Conservation (phyloP, 305 asterid species). For the Fraxinus sp. region DNA sequence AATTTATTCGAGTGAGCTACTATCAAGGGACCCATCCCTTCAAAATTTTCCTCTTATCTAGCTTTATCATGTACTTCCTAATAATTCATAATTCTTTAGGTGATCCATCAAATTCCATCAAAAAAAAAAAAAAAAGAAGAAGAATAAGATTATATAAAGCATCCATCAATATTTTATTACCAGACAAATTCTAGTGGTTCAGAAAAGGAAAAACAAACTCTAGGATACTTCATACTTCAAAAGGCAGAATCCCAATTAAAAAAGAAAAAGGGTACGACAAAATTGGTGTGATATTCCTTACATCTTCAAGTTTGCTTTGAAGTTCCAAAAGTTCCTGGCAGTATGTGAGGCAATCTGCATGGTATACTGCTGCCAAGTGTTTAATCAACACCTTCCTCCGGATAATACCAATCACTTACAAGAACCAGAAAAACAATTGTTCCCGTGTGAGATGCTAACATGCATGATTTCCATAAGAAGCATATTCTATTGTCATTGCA, state of each 20-base stretch:
- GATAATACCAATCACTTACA: conserved; percentile 81
- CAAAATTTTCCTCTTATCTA: not conserved
- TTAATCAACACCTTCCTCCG: conserved; percentile 83
- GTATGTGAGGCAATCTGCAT: conserved; percentile 85
- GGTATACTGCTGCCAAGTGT: conserved; percentile 84
- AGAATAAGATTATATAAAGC: not conserved
- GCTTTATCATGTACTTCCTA: not conserved
- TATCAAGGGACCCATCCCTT: not conserved
- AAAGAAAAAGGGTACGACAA: not conserved
- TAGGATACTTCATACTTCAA: not conserved
- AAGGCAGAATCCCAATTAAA: not conserved
- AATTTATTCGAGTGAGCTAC: not conserved
- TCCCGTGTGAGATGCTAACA: conserved; percentile 10
- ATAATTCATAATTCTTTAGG: not conserved
- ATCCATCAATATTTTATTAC: not conserved
- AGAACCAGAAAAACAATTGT: conserved; percentile 18
- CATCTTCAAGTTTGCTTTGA: conserved; percentile 77
- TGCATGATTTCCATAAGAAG: not conserved
- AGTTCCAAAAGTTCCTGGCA: conserved; percentile 93
- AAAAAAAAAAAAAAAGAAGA: not conserved
- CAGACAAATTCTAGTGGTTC: not conserved
- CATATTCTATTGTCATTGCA: not conserved
- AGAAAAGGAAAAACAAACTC: not conserved
- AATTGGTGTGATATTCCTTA: conserved; percentile 30
- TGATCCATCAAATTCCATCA: not conserved